These are phyloP conservation scores for Arthrobotrys iridis DNA, from an alignment of 2,329 filamentous ascomycete species.

Conservation along the genomic window DNA sequence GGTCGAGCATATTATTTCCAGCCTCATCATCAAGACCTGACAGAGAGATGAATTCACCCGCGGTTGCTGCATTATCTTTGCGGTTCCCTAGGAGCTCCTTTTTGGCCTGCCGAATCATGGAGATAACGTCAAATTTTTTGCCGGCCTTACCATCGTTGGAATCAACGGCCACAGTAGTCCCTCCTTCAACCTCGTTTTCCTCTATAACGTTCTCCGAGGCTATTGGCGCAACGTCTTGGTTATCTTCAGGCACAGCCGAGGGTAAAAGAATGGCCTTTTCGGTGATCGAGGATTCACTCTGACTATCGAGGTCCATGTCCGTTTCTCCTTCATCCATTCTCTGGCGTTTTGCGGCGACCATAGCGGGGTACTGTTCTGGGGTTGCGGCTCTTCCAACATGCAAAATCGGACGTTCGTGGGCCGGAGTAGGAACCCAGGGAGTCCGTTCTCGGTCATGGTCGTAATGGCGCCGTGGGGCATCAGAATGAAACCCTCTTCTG, in stretches of 20 bases:
- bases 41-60: constrained; percentile 91
- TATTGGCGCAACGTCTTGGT: constrained; percentile 13
- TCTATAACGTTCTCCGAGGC: neutral
- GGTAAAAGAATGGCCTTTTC: constrained; percentile 16
- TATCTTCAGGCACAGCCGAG: constrained; percentile 23
- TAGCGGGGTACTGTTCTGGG: constrained; percentile 50
- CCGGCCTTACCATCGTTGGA: constrained; percentile 24
- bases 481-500: constrained; percentile 43
- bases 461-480: constrained; percentile 28
- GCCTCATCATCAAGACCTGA: constrained; percentile 71
- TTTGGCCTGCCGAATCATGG: constrained; percentile 58
- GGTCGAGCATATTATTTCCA: constrained; percentile 59
- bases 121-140: constrained; percentile 57
- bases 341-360: constrained; percentile 48
- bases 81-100: constrained; percentile 45
- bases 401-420: constrained; percentile 44
- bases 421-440: constrained; percentile 46
- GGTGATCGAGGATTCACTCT: constrained; percentile 4
- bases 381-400: constrained; percentile 40
- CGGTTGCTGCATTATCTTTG: constrained; percentile 53
- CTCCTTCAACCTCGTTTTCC: neutral
- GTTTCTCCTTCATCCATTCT: constrained; percentile 52
- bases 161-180: neutral
- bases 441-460: constrained; percentile 56
- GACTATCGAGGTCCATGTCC: constrained; percentile 46